Conservation (phyloP, 2,329 filamentous ascomycete genomes). For the Aspergillus pseudoviridinutans region DNA sequence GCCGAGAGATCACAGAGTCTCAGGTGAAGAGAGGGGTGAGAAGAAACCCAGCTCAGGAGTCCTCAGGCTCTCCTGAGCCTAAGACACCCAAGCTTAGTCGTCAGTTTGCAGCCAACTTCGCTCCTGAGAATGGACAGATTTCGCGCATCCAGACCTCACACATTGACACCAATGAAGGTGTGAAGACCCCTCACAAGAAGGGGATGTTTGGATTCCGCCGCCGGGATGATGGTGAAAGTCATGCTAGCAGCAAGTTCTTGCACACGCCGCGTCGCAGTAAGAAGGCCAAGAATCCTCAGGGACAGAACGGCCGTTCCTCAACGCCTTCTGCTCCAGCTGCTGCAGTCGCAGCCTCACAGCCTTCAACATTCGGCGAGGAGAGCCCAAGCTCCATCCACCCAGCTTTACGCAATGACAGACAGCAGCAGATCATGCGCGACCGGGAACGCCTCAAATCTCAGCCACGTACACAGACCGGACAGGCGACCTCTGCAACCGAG, state of each 20-base stretch:
- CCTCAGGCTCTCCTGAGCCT: slow-evolving; percentile 5
- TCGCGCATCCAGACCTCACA: not conserved
- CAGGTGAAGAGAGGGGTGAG: not conserved
- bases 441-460: slow-evolving; percentile 3
- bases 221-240: slow-evolving; percentile 7
- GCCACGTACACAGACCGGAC: not conserved
- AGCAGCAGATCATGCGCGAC: slow-evolving; percentile 12
- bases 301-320: slow-evolving; percentile 1
- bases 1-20: not conserved
- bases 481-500: not conserved
- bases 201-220: slow-evolving; percentile 16
- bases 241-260: slow-evolving; percentile 4
- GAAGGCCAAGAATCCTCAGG: not conserved
- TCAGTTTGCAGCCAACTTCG: not conserved
- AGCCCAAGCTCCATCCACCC: slow-evolving; percentile 12
- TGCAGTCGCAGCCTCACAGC: not conserved
- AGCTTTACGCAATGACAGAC: slow-evolving; percentile 6
- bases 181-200: slow-evolving; percentile 11
- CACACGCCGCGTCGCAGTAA: slow-evolving; percentile 4
- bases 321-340: slow-evolving; percentile 2
- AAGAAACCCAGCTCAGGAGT: slow-evolving; percentile 2
- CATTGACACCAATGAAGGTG: not conserved
- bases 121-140: not conserved
- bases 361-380: not conserved
- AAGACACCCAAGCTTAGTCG: not conserved